phyloP scores from a whole-genome alignment of 108 stramenopile genomes.

The Nitzschia inconspicua region DNA sequence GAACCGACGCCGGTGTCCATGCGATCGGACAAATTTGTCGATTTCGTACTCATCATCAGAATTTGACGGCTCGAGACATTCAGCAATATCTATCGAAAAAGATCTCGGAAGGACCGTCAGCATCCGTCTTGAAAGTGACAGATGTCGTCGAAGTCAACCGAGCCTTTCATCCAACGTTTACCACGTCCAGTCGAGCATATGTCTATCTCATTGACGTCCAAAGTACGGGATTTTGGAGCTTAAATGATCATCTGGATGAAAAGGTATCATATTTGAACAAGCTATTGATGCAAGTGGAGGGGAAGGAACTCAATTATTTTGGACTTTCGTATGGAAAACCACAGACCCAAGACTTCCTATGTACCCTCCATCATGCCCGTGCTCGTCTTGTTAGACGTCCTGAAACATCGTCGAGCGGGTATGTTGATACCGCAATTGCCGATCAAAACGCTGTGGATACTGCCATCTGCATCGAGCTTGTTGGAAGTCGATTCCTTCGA shows the following conservation, averaged over 20 bases:
- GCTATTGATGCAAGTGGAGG: constrained; percentile 47
- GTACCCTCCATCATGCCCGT: constrained; percentile 50
- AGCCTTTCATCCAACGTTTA: constrained; percentile 73
- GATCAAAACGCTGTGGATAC: neutral
- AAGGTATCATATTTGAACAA: constrained; percentile 22
- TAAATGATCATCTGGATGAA: neutral
- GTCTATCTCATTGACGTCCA: constrained; percentile 63
- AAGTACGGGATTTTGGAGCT: too few species aligned
- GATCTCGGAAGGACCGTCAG: neutral
- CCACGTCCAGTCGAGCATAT: constrained; percentile 64
- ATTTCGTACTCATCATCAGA: constrained; percentile 37
- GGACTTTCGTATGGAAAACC: constrained; percentile 70
- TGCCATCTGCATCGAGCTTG: constrained; percentile 66
- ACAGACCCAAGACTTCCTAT: constrained; percentile 59
- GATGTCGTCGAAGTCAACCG: constrained; percentile 8
- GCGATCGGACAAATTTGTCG: constrained; percentile 74
- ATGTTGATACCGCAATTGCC: too few species aligned
- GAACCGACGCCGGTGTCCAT: constrained; percentile 77
- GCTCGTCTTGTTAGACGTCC: constrained; percentile 40
- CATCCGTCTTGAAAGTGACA: constrained; percentile 1
- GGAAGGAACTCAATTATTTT: constrained; percentile 52
- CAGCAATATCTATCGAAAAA: neutral
- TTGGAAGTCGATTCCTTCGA: constrained; percentile 75
- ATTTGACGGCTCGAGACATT: constrained; percentile 8
- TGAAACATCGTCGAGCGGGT: too few species aligned